phyloP scores from a whole-genome alignment of 2,329 filamentous ascomycete species.

The Calcarisporium arbuscula region DNA sequence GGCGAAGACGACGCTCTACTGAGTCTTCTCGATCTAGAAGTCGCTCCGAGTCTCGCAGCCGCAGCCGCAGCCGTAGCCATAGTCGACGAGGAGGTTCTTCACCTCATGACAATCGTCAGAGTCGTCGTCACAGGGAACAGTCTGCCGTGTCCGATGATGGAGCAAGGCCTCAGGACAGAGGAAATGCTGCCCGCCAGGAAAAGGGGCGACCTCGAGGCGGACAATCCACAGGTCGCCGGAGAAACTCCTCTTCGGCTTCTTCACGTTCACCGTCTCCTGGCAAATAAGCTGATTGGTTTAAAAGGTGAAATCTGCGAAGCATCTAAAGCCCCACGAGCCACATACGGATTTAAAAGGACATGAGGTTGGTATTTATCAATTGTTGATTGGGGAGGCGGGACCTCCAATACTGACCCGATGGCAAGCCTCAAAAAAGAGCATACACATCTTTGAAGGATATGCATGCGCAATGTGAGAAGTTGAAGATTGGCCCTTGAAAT shows the following conservation, averaged over 20 bases:
- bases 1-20: slow-evolving; percentile 28
- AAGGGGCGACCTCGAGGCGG: slow-evolving; percentile 7
- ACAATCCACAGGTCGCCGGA: slow-evolving; percentile 28
- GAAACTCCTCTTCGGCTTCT: slow-evolving; percentile 46
- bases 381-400: too few species aligned
- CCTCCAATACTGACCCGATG: too few species aligned
- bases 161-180: too few species aligned
- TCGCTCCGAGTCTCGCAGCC: slow-evolving; percentile 24
- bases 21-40: slow-evolving; percentile 36
- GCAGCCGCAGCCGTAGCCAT: slow-evolving; percentile 17
- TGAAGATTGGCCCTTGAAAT: too few species aligned
- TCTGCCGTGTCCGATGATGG: too few species aligned
- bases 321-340: too few species aligned
- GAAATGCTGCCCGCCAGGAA: not conserved
- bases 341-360: too few species aligned
- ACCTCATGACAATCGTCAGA: slow-evolving; percentile 1
- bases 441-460: too few species aligned
- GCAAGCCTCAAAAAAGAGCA: too few species aligned
- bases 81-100: slow-evolving; percentile 9
- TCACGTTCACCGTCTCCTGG: slow-evolving; percentile 42
- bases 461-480: too few species aligned
- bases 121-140: slow-evolving; percentile 5
- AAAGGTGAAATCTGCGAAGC: too few species aligned
- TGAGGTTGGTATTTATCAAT: too few species aligned
- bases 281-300: slow-evolving; percentile 52